Base-by-base conservation (phyloP, 192 early-diverging fungal species). In the Chytriomyces hyalinus region DNA sequence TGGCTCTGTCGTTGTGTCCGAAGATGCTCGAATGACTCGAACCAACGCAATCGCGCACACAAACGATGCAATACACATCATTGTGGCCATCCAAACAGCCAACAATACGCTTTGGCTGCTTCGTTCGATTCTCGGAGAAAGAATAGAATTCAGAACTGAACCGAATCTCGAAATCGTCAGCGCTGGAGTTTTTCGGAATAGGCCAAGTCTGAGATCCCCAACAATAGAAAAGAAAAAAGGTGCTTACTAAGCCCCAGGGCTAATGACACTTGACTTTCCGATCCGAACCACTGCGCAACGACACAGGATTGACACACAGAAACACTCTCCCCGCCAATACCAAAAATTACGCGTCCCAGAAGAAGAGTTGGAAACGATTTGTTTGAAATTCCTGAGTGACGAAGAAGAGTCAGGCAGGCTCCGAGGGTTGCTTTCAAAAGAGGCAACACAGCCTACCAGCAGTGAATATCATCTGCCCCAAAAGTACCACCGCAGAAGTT, bases 301-400 rank as follows among this genome's bases (percentile, higher is more conserved):
- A 88, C 84, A 43, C 75, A 80, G 6, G 84, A 80, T 62, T 86
- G 85, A 65, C 85, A 82, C 0, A 88, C 87, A 5, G 82, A 81
- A 57, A 87, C 80, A 76, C 78, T 82, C 65, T 88, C 87, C 10
- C 85, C 85, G 17, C 85, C 85, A 47, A 87, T 83, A 5, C 85
- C 85, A 78, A 87, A 87, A 36, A 87, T 49, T 7, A 91, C 62
- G 13, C 92, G 84, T 1, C 90, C 92, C 5, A 85, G 26, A 1
- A 89, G 48, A 80, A 89, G 81, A 0, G 80, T 9, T 47, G 69
- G 67, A 44, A 88, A 84, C 0, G 75, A 79, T 61, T 84, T 84
- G 0, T 66, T 26, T 15, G 77, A 72, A 20, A 90, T 74, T 7
- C 86, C 88, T 22, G 79, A 73, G n/a, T 83, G 65, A 79, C 87